Conservation (phyloP, 345 rosid species). For the Nephelium lappaceum region DNA sequence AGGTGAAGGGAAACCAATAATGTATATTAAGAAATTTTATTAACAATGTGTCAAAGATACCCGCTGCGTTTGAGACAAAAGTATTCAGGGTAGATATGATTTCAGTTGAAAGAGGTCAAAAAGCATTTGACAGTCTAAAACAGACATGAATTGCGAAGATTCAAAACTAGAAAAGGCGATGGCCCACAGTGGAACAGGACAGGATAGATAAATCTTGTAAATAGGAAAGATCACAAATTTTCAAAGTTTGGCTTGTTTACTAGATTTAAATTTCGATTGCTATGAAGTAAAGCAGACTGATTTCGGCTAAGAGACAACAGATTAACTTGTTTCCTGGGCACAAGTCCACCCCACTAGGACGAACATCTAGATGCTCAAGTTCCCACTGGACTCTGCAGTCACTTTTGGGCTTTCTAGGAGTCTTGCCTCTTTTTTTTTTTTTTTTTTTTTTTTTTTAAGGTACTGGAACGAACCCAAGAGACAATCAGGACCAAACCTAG, state of each 20-base stretch:
- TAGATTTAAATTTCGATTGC: background rate
- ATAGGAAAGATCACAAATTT: background rate
- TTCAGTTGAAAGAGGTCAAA: background rate
- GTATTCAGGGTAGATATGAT: background rate
- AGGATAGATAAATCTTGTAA: background rate
- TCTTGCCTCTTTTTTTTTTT: too few relatives aligned
- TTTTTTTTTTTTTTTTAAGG: too few relatives aligned
- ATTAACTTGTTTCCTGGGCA: background rate
- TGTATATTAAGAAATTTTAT: background rate
- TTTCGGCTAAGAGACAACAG: background rate
- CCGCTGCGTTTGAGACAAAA: background rate
- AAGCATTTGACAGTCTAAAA: background rate
- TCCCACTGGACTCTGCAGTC: background rate
- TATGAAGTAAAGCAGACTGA: background rate
- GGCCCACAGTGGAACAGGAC: background rate
- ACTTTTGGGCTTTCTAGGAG: background rate
- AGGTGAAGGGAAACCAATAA: background rate
- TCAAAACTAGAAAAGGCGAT: background rate
- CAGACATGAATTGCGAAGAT: background rate
- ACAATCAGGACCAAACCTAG: too few relatives aligned
- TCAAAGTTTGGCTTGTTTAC: background rate
- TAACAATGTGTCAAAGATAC: background rate
- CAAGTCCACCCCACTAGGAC: conserved; percentile 6
- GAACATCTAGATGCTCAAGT: background rate
- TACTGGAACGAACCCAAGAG: too few relatives aligned